Conservation (phyloP, 148 eudicot genomes). For the Nyssa sinensis region DNA sequence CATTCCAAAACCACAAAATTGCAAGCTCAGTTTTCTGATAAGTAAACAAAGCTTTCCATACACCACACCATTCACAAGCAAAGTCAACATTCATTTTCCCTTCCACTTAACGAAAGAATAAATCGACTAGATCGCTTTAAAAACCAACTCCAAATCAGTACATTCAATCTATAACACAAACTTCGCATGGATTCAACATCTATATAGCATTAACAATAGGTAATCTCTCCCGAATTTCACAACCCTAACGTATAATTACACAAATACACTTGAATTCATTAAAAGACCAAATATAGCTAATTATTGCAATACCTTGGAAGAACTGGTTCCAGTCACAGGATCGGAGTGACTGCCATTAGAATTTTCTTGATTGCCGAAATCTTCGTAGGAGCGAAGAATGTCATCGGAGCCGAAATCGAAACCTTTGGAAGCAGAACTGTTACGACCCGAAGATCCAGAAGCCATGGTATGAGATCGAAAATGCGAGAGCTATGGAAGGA, state of each 20-base stretch:
- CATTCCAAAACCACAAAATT: no score
- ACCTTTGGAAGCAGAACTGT: conserved; percentile 53
- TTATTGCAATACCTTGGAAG: conserved; percentile 44
- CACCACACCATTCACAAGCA: not conserved
- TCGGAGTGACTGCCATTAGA: conserved; percentile 70
- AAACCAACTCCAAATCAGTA: not conserved
- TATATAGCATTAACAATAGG: not conserved
- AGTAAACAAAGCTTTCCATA: not conserved
- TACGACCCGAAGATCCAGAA: conserved; percentile 79
- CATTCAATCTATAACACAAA: not conserved
- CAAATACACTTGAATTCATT: not conserved
- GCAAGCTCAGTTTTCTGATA: no score
- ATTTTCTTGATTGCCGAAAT: conserved; percentile 49
- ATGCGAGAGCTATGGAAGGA: not conserved
- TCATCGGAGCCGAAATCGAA: conserved; percentile 88
- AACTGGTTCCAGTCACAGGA: conserved; percentile 45
- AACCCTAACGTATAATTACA: not conserved
- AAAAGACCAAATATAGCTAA: not conserved
- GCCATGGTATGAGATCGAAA: conserved; percentile 43
- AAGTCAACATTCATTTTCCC: not conserved
- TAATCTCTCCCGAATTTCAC: not conserved
- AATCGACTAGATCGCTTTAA: not conserved
- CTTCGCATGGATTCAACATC: no score
- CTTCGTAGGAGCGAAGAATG: conserved; percentile 88
- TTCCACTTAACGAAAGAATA: not conserved